Percentiles rank a stretch among this genome's conserved stretches.
Evolutionary conservation across 1,284 basidiomycete species (phyloP).

Genomic region (Caloboletus firmus): DNA sequence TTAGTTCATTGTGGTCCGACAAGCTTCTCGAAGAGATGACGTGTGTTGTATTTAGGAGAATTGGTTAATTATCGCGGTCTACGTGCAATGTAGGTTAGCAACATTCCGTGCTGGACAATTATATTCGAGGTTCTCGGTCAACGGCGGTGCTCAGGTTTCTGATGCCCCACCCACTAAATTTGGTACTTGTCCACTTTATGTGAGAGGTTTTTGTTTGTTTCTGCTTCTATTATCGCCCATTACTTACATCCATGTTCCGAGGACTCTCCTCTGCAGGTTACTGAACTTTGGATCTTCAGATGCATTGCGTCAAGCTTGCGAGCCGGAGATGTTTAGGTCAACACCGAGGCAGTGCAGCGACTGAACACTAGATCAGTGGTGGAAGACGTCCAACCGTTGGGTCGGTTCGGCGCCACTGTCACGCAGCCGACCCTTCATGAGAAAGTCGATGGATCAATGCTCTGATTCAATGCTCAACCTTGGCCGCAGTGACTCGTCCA

Average conservation of each 20-base stretch:
- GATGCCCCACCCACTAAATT: background rate
- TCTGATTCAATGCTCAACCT: no score
- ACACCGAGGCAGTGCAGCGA: no score
- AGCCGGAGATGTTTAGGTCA: no score
- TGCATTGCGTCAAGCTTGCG: background rate
- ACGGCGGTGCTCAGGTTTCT: background rate
- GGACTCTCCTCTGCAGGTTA: background rate
- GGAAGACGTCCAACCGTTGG: no score
- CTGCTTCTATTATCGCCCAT: background rate
- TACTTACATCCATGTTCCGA: background rate
- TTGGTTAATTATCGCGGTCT: background rate
- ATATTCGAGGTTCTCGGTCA: background rate
- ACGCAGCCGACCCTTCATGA: no score
- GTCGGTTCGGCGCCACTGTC: no score
- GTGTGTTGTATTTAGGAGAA: constrained; percentile 3
- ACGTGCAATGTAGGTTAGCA: background rate
- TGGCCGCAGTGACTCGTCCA: no score
- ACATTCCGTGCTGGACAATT: background rate
- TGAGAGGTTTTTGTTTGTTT: background rate
- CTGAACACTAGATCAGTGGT: no score
- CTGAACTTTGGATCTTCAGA: background rate
- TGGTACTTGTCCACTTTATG: background rate
- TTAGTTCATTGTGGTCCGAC: background rate
- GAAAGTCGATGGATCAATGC: no score
- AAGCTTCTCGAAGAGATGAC: background rate